phyloP scores from a whole-genome alignment of 345 rosid species.

The Populus deltoides region DNA sequence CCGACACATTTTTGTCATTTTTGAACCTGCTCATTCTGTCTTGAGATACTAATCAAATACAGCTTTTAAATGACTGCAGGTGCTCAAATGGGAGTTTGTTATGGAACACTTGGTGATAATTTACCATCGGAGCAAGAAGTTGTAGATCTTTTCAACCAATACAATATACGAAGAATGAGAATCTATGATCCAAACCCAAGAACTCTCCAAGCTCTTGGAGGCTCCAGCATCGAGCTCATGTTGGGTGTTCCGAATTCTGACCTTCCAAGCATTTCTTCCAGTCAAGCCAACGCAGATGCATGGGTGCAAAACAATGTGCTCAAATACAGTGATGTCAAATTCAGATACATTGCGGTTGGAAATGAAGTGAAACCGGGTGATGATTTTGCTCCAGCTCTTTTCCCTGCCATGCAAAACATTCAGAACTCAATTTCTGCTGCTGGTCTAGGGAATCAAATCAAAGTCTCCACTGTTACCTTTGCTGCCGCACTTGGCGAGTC shows the following conservation, averaged over 20 bases:
- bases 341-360: constrained; percentile 59
- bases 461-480: constrained; percentile 39
- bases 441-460: constrained; percentile 37
- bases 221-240: constrained; percentile 48
- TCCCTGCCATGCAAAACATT: constrained; percentile 52
- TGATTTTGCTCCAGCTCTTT: constrained; percentile 23
- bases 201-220: constrained; percentile 48
- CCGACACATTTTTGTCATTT: no score
- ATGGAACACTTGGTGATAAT: constrained; percentile 16
- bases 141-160: constrained; percentile 12
- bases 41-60: no score
- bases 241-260: constrained; percentile 42
- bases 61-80: background rate
- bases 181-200: constrained; percentile 28
- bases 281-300: constrained; percentile 37
- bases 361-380: constrained; percentile 47
- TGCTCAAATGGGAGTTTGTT: constrained; percentile 24
- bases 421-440: constrained; percentile 25
- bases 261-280: constrained; percentile 33
- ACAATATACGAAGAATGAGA: constrained; percentile 23
- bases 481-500: constrained; percentile 25
- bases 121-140: constrained; percentile 18
- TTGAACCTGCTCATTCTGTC: no score
- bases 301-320: constrained; percentile 51
- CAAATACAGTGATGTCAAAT: constrained; percentile 36